Conservation (phyloP, 768 basidiomycete genomes). For the Panaeolus cyanescens region DNA sequence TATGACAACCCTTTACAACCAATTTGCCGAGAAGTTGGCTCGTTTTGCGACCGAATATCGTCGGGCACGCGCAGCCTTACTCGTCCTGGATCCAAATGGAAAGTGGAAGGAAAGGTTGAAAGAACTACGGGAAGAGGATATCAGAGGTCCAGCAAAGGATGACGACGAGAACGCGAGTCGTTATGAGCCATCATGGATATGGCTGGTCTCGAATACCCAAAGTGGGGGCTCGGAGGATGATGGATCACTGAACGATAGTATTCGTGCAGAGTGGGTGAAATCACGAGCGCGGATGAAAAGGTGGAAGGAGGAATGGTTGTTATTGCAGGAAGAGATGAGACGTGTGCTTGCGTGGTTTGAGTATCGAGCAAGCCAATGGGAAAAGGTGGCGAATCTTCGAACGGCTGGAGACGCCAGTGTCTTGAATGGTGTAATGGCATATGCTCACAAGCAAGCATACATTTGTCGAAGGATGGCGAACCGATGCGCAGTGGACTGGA, state of each 20-base stretch:
- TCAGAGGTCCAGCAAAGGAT: neutral
- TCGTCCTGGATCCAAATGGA: neutral
- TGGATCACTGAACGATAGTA: neutral
- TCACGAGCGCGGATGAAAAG: neutral
- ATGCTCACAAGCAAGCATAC: neutral
- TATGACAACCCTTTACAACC: conserved; percentile 13
- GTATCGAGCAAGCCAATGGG: neutral
- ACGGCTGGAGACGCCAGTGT: neutral
- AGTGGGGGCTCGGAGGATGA: neutral
- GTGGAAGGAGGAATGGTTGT: neutral
- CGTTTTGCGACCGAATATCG: conserved; percentile 1
- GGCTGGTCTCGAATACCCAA: neutral
- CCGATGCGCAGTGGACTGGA: neutral
- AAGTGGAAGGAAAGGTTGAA: neutral
- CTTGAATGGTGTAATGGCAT: neutral
- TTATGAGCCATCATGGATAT: neutral
- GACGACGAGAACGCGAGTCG: neutral
- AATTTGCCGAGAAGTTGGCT: conserved; percentile 7
- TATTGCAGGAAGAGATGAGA: neutral
- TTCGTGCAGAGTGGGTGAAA: neutral
- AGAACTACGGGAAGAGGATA: neutral
- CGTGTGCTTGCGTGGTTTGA: neutral
- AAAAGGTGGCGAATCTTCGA: neutral
- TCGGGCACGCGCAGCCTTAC: neutral
- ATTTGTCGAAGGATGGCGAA: neutral